Conservation (phyloP, 805 yeast species). For the Saccharomycopsis fermentans region DNA sequence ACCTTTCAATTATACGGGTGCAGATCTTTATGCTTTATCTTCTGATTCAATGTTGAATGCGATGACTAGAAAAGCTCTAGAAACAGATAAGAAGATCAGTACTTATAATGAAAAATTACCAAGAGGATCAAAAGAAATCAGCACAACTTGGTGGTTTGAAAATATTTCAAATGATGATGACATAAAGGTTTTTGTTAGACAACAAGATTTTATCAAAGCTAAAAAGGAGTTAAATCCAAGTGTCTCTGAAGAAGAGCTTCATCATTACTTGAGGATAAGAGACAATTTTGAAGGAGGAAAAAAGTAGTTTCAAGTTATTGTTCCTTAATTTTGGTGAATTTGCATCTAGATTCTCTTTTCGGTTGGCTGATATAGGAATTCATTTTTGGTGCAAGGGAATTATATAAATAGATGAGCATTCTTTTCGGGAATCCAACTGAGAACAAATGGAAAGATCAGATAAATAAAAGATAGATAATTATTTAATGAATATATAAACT, state of each 20-base stretch:
- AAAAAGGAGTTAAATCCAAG: constrained; percentile 65
- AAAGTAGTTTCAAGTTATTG: too few species aligned
- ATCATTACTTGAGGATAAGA: constrained; percentile 72
- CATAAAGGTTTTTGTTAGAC: constrained; percentile 53
- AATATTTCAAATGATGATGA: constrained; percentile 61
- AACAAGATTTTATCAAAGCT: constrained; percentile 73
- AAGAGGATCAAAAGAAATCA: constrained; percentile 35
- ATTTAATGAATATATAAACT: too few species aligned
- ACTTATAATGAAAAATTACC: constrained; percentile 32
- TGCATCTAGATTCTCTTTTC: too few species aligned
- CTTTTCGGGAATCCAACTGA: too few species aligned
- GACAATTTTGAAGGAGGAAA: constrained; percentile 39
- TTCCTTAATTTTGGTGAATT: neutral
- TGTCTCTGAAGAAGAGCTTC: constrained; percentile 78
- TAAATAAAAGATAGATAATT: too few species aligned
- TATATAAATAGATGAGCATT: too few species aligned
- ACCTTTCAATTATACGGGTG: constrained; percentile 92
- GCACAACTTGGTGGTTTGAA: constrained; percentile 87
- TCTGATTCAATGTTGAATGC: constrained; percentile 95
- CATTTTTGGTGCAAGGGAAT: too few species aligned
- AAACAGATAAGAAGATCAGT: constrained; percentile 57
- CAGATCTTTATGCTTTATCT: constrained; percentile 93
- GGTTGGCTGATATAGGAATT: too few species aligned
- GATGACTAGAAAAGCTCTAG: constrained; percentile 80
- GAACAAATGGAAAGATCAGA: too few species aligned